phyloP scores from a whole-genome alignment of 345 rosid species.

The Aurinia saxatilis region DNA sequence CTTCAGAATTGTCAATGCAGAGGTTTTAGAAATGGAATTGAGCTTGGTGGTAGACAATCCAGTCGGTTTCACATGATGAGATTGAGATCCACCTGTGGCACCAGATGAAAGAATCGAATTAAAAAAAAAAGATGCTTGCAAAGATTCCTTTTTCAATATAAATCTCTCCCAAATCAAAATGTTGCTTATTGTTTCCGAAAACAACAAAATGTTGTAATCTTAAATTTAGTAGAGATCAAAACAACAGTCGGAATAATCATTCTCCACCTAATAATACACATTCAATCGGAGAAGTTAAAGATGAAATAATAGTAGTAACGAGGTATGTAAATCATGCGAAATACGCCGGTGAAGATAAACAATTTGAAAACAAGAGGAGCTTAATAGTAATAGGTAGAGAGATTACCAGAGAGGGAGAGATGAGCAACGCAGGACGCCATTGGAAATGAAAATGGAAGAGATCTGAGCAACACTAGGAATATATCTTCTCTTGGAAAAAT shows the following conservation, averaged over 20 bases:
- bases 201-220: neutral
- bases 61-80: constrained; percentile 29
- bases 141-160: neutral
- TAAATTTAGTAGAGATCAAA: neutral
- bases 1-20: constrained; percentile 34
- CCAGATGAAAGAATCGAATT: constrained; percentile 1
- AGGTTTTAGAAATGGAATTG: constrained; percentile 29
- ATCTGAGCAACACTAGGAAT: constrained; percentile 9
- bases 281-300: neutral
- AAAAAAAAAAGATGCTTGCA: constrained; percentile 7
- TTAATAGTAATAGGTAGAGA: neutral
- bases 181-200: neutral
- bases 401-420: constrained; percentile 27
- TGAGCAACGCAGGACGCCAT: constrained; percentile 32
- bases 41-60: constrained; percentile 41
- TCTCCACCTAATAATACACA: too few species aligned
- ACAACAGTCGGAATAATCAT: too few species aligned
- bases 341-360: neutral
- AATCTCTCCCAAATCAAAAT: neutral
- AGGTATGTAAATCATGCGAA: neutral
- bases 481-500: too few species aligned
- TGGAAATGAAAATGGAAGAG: constrained; percentile 5
- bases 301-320: too few species aligned
- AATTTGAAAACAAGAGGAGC: neutral
- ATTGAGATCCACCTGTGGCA: constrained; percentile 41